Base-by-base conservation (phyloP, 2,329 filamentous ascomycete species). In the Rutstroemia sp. region DNA sequence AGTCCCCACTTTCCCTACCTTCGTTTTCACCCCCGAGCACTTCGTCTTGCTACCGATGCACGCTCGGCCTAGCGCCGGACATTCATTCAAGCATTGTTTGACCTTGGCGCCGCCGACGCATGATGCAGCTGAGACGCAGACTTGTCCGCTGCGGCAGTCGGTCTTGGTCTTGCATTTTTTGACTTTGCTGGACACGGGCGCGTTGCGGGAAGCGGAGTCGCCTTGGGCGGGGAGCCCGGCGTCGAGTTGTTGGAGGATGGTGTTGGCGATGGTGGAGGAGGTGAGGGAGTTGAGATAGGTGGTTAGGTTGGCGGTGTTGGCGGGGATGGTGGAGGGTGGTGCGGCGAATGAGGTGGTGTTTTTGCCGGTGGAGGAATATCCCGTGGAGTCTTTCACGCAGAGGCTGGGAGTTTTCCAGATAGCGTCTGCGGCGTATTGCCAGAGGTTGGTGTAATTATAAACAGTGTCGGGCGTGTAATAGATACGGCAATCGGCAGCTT, bases 401-500 rank as follows among this genome's bases (percentile, higher is more conserved):
- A 64, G 55, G 6, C 56, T 53, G 50, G 71, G 69, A 6, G 59
- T 72, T 1, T 70, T 72, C 73, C 73, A 76, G 0, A 69, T 68
- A 2, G 70, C 67, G 7, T 71, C 67, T 1, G 68, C 67, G 9
- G 72, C 73, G 39, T 70, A 71, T 25, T 67, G 69, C 82, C 83
- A 86, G 21, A 80, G 65, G 21, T 68, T 70, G 2, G 71, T 72
- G 4, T 78, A 73, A 48, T 81, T 74, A 6, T 74, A 67, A 30
- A 79, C 65, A 64, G 80, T 82, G 2, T 73, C 66, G n/a, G 72
- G 65, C 2, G 82, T 82, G 58, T 79, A 84, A 64, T 77, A 86
- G 9, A 85, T 68, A 2, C 81, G 73, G 62, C 82, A 86, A 62
- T 82, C 78, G 1, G 83, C 80, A 0, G 81, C 76, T 60, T 84